Evolutionary conservation across 345 rosid species (phyloP), one percentile per base, ranked within the genome.

Genomic region (Nephelium lappaceum): DNA sequence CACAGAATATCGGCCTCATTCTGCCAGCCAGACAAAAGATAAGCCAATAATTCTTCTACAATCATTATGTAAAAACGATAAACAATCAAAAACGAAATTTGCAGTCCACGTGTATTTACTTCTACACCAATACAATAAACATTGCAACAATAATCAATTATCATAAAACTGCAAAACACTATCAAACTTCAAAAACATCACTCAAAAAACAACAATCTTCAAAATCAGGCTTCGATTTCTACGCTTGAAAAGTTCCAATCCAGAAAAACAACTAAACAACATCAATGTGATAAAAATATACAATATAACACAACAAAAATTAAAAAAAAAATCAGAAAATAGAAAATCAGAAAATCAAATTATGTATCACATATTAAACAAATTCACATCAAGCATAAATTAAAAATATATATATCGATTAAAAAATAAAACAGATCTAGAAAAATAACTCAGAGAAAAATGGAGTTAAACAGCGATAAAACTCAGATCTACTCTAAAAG

Each of bases 1-100:
- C 98, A 67, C 99, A 95, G 78, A 95, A 95, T 74, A 95, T 92
- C 5, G 98, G 91, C 88, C 81, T 93, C 99, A 91, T 92, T 38
- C 68, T 87, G 71, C 88, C 85, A 74, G 72, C 12, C 11, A 45
- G 3, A 63, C 12, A 66, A 41, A 66, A 64, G 47, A 74, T 6
- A 19, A 18, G 23, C 36, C 14, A 70, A 38, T 18, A 36, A 51
- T 25, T 42, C 31, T 23, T 38, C 65, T 10, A n/a, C 38, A 70
- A 3, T 70, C 21, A 18, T 19, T 55, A 1, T 12, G 8, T 9
- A 31, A 55, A 39, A 3, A 39, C 18, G 23, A 58, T 7, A 73
- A 60, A 73, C 3, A 51, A 15, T 24, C 0, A 14, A 47, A 5
- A 24, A 14, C 3, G 16, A 68, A 68, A 3, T 18, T 51, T 51